Percentiles rank a stretch among this genome's conserved stretches.
Conservation (phyloP, 768 basidiomycete genomes). For the Cystofilobasidium macerans region DNA sequence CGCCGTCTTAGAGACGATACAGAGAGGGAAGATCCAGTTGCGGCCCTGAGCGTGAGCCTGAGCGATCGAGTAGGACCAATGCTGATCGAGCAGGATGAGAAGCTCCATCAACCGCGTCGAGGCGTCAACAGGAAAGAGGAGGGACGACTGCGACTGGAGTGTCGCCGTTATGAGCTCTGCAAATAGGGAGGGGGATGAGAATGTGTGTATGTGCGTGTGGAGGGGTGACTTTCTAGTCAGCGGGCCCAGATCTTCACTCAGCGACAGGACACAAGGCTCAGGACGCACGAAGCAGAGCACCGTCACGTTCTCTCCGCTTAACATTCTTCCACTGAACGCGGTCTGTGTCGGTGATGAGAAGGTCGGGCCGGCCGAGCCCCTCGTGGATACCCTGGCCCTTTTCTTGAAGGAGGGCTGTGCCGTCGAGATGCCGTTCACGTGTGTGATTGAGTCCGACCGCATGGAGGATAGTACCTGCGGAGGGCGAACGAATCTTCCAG, state of each 20-base stretch:
- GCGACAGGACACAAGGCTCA: too few relatives aligned
- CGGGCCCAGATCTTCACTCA: too few relatives aligned
- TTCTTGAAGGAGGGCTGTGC: slow-evolving; percentile 66
- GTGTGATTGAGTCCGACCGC: slow-evolving; percentile 94
- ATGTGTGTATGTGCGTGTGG: not conserved
- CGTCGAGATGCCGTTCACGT: slow-evolving; percentile 87
- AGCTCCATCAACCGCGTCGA: slow-evolving; percentile 91
- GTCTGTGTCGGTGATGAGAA: slow-evolving; percentile 87
- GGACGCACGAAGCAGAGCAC: slow-evolving; percentile 60
- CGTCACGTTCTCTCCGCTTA: slow-evolving; percentile 79
- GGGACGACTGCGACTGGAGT: slow-evolving; percentile 62
- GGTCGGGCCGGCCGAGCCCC: slow-evolving; percentile 74
- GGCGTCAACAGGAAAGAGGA: slow-evolving; percentile 84
- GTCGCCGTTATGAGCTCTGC: slow-evolving; percentile 81
- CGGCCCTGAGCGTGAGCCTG: slow-evolving; percentile 43
- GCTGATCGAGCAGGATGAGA: slow-evolving; percentile 89
- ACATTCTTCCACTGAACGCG: slow-evolving; percentile 70
- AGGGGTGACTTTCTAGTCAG: too few relatives aligned
- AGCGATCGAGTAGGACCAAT: slow-evolving; percentile 82
- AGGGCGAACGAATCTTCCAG: slow-evolving; percentile 97
- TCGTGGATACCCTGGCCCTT: slow-evolving; percentile 61
- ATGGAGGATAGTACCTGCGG: slow-evolving; percentile 88
- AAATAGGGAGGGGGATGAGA: not conserved
- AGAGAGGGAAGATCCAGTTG: slow-evolving; percentile 55
- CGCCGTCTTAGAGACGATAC: slow-evolving; percentile 80